A percentile compares a stretch with the other conserved stretches of the same genome.
Evolutionary conservation across 2,329 filamentous ascomycete species (phyloP).

Genomic region (Aphanocladium album): DNA sequence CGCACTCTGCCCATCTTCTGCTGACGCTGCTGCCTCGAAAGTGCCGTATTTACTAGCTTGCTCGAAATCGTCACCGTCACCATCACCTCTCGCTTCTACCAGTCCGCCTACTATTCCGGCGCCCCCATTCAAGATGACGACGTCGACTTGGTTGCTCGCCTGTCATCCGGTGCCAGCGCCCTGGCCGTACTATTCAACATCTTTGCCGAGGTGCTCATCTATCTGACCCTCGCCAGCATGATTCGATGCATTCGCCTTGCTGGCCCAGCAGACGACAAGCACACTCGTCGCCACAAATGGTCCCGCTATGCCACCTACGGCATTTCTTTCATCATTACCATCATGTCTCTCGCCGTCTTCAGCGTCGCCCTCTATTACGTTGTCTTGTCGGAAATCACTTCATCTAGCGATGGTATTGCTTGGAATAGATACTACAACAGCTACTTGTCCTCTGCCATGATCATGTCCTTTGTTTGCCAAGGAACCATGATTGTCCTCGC

Average conservation of each 20-base stretch:
- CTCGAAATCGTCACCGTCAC: neutral
- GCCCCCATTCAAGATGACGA: neutral
- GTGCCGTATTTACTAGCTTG: neutral
- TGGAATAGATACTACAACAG: neutral
- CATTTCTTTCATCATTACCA: neutral
- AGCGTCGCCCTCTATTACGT: neutral
- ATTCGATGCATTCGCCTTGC: conserved; percentile 9
- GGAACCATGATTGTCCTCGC: neutral
- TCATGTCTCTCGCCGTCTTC: conserved; percentile 11
- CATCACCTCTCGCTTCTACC: neutral
- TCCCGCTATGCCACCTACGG: conserved; percentile 3
- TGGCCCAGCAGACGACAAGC: neutral
- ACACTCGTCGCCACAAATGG: neutral
- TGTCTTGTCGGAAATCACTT: neutral
- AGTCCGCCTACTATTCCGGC: neutral
- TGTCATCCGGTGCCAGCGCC: neutral
- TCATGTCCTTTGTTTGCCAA: neutral
- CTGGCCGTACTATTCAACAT: neutral
- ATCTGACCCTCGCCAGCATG: conserved; percentile 15
- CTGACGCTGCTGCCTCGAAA: neutral
- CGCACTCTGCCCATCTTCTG: neutral
- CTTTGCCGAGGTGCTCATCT: conserved; percentile 9
- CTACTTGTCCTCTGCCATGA: neutral
- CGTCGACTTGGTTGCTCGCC: neutral
- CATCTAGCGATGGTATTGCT: neutral